These are phyloP conservation scores for Ceratocystis albifundus DNA, from an alignment of 2,329 filamentous ascomycete genomes.

Conservation along the genomic window DNA sequence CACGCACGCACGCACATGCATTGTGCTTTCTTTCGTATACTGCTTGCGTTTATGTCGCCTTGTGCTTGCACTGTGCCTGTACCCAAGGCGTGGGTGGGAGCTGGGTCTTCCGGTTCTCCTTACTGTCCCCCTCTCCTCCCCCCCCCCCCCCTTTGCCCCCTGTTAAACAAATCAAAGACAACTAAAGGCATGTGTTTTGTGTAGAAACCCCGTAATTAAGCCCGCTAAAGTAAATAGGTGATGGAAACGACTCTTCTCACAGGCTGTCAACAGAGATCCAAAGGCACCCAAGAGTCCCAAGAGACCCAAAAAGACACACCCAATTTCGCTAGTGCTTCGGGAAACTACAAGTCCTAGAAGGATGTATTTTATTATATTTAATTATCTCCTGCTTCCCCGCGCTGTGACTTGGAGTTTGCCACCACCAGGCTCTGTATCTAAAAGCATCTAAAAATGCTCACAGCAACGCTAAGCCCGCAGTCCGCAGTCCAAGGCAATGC, in stretches of 20 bases:
- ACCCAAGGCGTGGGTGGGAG: neutral
- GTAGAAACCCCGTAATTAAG: conserved; percentile 12
- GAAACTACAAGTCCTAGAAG: conserved; percentile 11
- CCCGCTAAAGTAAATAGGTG: neutral
- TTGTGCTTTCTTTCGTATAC: too few species aligned
- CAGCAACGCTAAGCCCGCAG: neutral
- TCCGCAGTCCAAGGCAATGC: neutral
- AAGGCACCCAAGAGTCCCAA: neutral
- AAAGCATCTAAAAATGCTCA: conserved; percentile 2
- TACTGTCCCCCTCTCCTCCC: too few species aligned
- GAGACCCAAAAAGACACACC: conserved; percentile 11
- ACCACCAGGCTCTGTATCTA: neutral
- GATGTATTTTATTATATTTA: neutral
- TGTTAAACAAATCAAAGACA: neutral
- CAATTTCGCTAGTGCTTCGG: conserved; percentile 18
- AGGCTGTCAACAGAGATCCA: neutral
- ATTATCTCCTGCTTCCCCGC: neutral
- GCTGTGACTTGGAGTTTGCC: neutral
- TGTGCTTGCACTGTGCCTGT: too few species aligned
- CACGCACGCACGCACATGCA: too few species aligned
- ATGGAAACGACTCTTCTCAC: neutral
- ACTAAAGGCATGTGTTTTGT: conserved; percentile 2
- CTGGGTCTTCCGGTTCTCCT: too few species aligned
- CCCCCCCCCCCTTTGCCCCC: neutral
- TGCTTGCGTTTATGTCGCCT: too few species aligned